Evolutionary conservation across 106 monocot species (phyloP), one percentile per base, ranked within the genome.

Genomic region (Dioscorea alata): DNA sequence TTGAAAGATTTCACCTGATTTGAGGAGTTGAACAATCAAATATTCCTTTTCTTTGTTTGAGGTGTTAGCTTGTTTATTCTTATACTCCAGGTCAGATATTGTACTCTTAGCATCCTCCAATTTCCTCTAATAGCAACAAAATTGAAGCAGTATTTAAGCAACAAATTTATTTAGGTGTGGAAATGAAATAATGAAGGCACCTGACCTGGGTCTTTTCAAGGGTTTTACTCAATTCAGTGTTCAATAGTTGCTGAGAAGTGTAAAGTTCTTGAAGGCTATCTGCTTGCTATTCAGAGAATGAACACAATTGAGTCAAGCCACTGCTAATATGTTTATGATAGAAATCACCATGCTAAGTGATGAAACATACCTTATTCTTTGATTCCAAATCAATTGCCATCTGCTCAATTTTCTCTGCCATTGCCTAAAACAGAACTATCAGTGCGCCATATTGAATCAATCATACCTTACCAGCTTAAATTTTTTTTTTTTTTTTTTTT

Each of bases 321-420:
- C 48, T 48, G 48, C 12, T n/a, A 64, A 23, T 31, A 33, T 23
- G 1, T 59, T 69, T 58, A n/a, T 16, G 53, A 57, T 9, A 58
- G 18, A 4, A 54, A 54, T 10, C 6, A 66, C 48, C 35, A 50
- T 5, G 6, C 20, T 4, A 42, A 68, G 60, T 15, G n/a, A 61
- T 58, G 23, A 1, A 67, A 33, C 9, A 31, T 65, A 95, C 91
- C 86, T 88, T 91, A 76, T 88, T 88, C 72, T 88, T 95, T 6
- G 81, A 84, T 69, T 90, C 85, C 77, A 88, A 62, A 67, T 86
- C 79, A 67, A 84, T 71, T 60, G 91, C 87, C 65, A 86, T 28
- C 0, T 51, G 73, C 63, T 88, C 94, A 2, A 91, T 76, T 78
- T 86, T 91, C 83, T 91, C 87, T 25, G 76, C 67, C 91, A 91